Conservation (phyloP, 2,329 filamentous ascomycete genomes). For the Pezicula neosporulosa region DNA sequence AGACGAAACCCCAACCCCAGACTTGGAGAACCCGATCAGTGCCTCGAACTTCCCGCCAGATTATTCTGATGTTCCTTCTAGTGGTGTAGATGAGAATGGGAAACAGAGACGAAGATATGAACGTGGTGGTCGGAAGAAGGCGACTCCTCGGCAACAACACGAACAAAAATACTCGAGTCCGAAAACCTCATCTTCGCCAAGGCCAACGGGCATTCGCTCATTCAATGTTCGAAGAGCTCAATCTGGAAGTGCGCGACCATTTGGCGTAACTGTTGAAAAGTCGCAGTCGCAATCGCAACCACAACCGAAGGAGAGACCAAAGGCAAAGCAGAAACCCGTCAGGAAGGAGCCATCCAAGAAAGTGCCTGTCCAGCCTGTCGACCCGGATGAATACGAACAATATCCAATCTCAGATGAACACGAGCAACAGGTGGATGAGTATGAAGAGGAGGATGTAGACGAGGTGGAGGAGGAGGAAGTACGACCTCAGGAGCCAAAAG, state of each 20-base stretch:
- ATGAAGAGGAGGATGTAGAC: slow-evolving; percentile 21
- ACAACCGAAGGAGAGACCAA: slow-evolving; percentile 12
- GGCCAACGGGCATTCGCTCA: slow-evolving; percentile 6
- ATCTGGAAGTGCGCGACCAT: slow-evolving; percentile 14
- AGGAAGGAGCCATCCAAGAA: slow-evolving; percentile 10
- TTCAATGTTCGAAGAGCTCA: slow-evolving; percentile 22
- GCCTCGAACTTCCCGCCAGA: neutral
- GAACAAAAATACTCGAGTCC: neutral
- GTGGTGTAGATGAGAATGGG: neutral
- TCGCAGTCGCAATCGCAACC: slow-evolving; percentile 4
- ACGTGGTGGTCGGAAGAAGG: slow-evolving; percentile 6
- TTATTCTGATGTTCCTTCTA: slow-evolving; percentile 3
- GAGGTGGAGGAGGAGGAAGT: slow-evolving; percentile 38
- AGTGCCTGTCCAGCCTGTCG: slow-evolving; percentile 14
- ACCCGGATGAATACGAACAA: slow-evolving; percentile 16
- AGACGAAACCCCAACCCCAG: too few relatives aligned
- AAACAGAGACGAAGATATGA: slow-evolving; percentile 2
- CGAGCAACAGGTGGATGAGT: slow-evolving; percentile 12
- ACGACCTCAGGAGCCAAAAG: slow-evolving; percentile 18
- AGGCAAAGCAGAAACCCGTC: slow-evolving; percentile 6
- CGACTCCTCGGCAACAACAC: slow-evolving; percentile 7
- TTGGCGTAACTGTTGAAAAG: slow-evolving; percentile 14
- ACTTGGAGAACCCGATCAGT: neutral
- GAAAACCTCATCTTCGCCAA: too few relatives aligned
- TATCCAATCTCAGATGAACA: slow-evolving; percentile 11